Evolutionary conservation across 202 grass and related monocot species (phyloP).

Genomic region (Zizania palustris): DNA sequence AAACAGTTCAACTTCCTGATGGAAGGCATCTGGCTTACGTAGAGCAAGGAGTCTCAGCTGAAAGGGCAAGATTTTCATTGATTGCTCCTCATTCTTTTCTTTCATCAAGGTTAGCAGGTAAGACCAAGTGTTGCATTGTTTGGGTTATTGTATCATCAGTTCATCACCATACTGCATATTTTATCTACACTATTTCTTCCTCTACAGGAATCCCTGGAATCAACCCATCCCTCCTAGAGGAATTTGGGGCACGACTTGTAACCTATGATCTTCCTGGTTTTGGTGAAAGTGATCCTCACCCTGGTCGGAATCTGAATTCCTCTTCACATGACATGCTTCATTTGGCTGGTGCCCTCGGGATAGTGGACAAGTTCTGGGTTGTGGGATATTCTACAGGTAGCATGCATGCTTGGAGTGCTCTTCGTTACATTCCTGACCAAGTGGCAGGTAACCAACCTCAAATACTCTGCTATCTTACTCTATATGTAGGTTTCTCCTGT

Average conservation of each 20-base stretch:
- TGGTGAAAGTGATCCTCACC: constrained; percentile 95
- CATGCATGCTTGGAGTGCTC: constrained; percentile 94
- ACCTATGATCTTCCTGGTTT: constrained; percentile 94
- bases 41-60: constrained; percentile 76
- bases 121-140: constrained; percentile 2
- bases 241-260: constrained; percentile 86
- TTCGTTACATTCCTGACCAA: constrained; percentile 87
- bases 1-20: constrained; percentile 83
- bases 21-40: constrained; percentile 78
- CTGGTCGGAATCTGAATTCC: constrained; percentile 74
- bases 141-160: constrained; percentile 10
- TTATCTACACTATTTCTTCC: constrained; percentile 37
- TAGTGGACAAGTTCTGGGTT: constrained; percentile 82
- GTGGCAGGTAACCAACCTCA: constrained; percentile 59
- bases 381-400: constrained; percentile 84
- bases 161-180: constrained; percentile 10
- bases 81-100: constrained; percentile 94
- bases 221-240: constrained; percentile 68
- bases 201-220: constrained; percentile 84
- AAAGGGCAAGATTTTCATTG: constrained; percentile 77
- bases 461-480: neutral
- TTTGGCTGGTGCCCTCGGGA: constrained; percentile 65
- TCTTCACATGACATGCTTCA: constrained; percentile 90
- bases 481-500: constrained; percentile 1
- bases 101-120: constrained; percentile 89